Evolutionary conservation across 2,329 filamentous ascomycete species (phyloP), one percentile per base, ranked within the genome.

Genomic region (Sporothrix protearum): DNA sequence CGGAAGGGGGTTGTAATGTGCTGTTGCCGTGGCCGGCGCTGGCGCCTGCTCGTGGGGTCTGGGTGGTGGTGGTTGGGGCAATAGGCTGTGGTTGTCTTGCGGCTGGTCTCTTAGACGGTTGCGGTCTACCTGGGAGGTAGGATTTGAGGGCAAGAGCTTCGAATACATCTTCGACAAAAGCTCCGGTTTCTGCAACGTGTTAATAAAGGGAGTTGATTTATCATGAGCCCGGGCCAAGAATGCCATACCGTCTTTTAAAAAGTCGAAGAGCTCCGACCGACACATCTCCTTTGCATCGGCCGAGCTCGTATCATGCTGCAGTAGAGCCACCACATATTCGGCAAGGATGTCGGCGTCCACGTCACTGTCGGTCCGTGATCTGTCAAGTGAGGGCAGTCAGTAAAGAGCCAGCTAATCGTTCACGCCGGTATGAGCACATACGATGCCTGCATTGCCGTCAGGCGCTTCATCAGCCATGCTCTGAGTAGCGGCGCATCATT

Each of bases 301-400:
- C 53, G 86, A 82, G 68, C 88, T 84, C 73, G 90, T 90, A 75
- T 93, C 91, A 73, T 91, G 89, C 70, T 88, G 87, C 61, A 95
- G 82, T 25, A 96, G 86, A 7, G 91, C 92, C 73, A 94, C 85
- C n/a, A 95, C 90, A 78, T 94, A 96, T 76, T 96, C 92, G 63
- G 92, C 92, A 2, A 96, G 88, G 5, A 95, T 91, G 77, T 94
- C 92, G 42, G 90, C 87, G 78, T 96, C 92, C 64, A 95, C 91
- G 77, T 94, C 92, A 53, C 89, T 87, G 78, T 95, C 92, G 68
- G 91, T 92, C 77, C 94, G 92, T 36, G 91, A 92, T 69, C 91
- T 93, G 74, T 30, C 10, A 45, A 74, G 28, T 30, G 10, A 53
- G 28, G 22, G n/a, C n/a, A 36, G 47, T 36, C 3, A 19, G 71